These are phyloP conservation scores for Dactylis glomerata DNA, from an alignment of 176 grass and related monocot species.

Conservation along the genomic window DNA sequence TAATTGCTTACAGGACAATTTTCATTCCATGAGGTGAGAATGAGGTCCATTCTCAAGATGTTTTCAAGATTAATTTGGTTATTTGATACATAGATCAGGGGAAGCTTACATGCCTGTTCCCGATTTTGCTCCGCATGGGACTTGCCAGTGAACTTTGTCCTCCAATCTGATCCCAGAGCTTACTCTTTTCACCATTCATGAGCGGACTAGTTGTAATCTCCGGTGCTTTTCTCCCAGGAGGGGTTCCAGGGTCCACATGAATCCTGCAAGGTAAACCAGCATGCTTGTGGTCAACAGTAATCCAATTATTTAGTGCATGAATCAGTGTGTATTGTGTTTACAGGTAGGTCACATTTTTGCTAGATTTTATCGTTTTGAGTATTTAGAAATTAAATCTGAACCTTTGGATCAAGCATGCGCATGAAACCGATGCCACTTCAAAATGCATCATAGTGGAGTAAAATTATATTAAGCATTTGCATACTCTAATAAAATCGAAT, in stretches of 20 bases:
- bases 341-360: neutral
- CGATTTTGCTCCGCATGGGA: constrained; percentile 69
- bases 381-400: constrained; percentile 11
- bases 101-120: constrained; percentile 57
- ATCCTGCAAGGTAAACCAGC: constrained; percentile 47
- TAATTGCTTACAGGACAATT: neutral
- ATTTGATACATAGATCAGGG: constrained; percentile 12
- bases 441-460: neutral
- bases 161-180: constrained; percentile 50
- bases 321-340: neutral
- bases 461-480: neutral
- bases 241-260: constrained; percentile 41
- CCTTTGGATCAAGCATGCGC: neutral
- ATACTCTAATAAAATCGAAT: neutral
- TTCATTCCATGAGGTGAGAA: constrained; percentile 13
- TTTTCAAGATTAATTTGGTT: neutral
- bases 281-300: constrained; percentile 1
- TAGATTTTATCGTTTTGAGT: neutral
- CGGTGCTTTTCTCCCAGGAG: constrained; percentile 32
- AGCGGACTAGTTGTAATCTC: constrained; percentile 43
- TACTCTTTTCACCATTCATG: constrained; percentile 52
- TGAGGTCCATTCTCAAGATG: neutral
- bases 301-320: neutral
- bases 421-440: neutral
- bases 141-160: constrained; percentile 59